Conservation (phyloP, 345 rosid species). For the Syzygium aqueum region DNA sequence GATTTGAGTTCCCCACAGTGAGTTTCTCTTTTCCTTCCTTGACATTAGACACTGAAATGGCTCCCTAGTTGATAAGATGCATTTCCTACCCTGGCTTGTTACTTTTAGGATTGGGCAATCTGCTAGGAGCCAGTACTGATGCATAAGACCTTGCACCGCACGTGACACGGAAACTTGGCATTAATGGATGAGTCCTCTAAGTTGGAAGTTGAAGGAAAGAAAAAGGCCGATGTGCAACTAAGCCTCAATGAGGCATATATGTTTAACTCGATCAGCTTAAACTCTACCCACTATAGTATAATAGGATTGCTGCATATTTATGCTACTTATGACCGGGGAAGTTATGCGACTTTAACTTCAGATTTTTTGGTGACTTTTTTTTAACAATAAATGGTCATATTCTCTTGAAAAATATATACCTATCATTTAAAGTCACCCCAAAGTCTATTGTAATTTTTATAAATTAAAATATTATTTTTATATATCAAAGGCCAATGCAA, state of each 20-base stretch:
- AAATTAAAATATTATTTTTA: too few species aligned
- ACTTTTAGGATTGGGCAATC: background rate
- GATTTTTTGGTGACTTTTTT: background rate
- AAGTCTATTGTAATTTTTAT: too few species aligned
- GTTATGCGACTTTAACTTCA: too few species aligned
- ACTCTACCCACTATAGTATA: background rate
- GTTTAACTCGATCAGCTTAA: background rate
- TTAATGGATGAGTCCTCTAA: background rate
- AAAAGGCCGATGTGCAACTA: background rate
- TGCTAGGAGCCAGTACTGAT: background rate
- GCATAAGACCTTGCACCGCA: background rate
- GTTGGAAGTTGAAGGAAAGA: background rate
- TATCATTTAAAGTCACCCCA: background rate
- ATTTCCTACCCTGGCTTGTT: background rate
- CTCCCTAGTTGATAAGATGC: background rate
- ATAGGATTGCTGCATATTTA: fast-evolving
- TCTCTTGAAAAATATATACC: background rate
- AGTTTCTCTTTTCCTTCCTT: constrained; percentile 9
- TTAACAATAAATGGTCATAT: background rate
- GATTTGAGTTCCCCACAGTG: constrained; percentile 52
- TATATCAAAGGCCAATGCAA: constrained; percentile 33
- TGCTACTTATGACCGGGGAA: background rate
- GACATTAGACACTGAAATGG: background rate
- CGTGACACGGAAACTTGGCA: background rate
- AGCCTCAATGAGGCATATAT: background rate